Evolutionary conservation across 2,329 filamentous ascomycete genomes (phyloP).

Genomic region (Colletotrichum sojae): DNA sequence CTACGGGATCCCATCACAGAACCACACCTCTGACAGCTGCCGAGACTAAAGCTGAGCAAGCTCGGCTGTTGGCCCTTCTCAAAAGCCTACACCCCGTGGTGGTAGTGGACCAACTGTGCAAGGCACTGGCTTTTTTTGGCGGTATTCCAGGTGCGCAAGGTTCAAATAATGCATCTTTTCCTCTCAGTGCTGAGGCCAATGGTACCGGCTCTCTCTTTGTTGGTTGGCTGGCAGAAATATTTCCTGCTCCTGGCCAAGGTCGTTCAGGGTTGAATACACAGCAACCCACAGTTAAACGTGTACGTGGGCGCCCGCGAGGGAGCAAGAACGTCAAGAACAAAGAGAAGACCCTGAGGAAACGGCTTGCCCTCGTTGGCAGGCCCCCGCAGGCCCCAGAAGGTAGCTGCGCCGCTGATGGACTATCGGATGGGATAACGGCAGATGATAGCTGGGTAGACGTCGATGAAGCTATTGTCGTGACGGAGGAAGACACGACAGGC

Average conservation of each 20-base stretch:
- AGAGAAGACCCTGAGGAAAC: constrained; percentile 45
- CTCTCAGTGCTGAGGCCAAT: constrained; percentile 68
- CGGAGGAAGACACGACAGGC: constrained; percentile 32
- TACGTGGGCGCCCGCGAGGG: constrained; percentile 62
- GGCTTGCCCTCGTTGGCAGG: neutral
- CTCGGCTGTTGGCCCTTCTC: constrained; percentile 70
- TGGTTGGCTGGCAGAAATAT: constrained; percentile 75
- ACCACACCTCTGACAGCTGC: constrained; percentile 54
- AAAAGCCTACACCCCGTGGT: constrained; percentile 67
- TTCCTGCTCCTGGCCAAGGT: constrained; percentile 59
- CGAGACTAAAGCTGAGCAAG: constrained; percentile 72
- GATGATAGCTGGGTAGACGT: constrained; percentile 63
- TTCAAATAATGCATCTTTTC: constrained; percentile 66
- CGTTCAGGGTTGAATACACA: constrained; percentile 29
- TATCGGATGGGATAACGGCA: constrained; percentile 23
- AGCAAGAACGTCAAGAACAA: constrained; percentile 64
- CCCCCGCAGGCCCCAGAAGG: neutral
- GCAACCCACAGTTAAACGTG: constrained; percentile 41
- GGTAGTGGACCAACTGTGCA: constrained; percentile 75
- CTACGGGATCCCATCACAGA: constrained; percentile 39
- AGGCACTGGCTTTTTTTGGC: constrained; percentile 74
- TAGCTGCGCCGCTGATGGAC: neutral
- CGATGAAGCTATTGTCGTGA: constrained; percentile 54
- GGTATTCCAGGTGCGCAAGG: constrained; percentile 70
- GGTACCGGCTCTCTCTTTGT: constrained; percentile 72